Percentiles rank a stretch among this genome's conserved stretches.
phyloP scores from a whole-genome alignment of 768 basidiomycete species.

The Russula vinacea region DNA sequence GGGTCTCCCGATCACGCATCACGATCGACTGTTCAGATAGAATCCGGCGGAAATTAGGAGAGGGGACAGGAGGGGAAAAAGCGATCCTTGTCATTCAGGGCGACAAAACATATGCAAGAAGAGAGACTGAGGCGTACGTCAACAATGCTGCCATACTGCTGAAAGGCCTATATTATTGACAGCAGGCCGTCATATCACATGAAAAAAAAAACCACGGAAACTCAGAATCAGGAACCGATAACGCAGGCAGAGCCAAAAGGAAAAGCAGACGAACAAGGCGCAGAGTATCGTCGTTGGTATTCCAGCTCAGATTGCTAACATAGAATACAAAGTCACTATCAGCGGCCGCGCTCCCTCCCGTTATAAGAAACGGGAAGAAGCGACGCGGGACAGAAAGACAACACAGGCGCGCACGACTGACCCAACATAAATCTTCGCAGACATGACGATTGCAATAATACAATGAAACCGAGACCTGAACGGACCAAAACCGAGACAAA shows the following conservation, averaged over 20 bases:
- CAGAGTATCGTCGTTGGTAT: conserved; percentile 90
- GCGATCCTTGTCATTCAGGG: conserved; percentile 6
- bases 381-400: conserved; percentile 43
- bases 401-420: conserved; percentile 68
- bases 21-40: conserved; percentile 71
- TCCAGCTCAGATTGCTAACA: conserved; percentile 91
- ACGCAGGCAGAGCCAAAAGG: conserved; percentile 37
- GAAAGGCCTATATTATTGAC: conserved; percentile 65
- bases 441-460: conserved; percentile 48
- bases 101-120: neutral
- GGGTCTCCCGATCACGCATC: conserved; percentile 98
- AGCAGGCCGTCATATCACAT: neutral
- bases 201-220: neutral
- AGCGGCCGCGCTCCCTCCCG: conserved; percentile 41
- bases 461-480: conserved; percentile 28
- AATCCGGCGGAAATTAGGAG: too few species aligned
- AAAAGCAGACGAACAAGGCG: conserved; percentile 75
- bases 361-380: conserved; percentile 38
- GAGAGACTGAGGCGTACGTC: conserved; percentile 73
- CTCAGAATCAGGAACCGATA: conserved; percentile 30
- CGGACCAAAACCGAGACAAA: conserved; percentile 30
- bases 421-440: conserved; percentile 90
- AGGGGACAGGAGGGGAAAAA: neutral
- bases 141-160: conserved; percentile 71
- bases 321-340: conserved; percentile 46